Conservation (phyloP, 2,329 filamentous ascomycete species). For the Aspergillus neoniger region DNA sequence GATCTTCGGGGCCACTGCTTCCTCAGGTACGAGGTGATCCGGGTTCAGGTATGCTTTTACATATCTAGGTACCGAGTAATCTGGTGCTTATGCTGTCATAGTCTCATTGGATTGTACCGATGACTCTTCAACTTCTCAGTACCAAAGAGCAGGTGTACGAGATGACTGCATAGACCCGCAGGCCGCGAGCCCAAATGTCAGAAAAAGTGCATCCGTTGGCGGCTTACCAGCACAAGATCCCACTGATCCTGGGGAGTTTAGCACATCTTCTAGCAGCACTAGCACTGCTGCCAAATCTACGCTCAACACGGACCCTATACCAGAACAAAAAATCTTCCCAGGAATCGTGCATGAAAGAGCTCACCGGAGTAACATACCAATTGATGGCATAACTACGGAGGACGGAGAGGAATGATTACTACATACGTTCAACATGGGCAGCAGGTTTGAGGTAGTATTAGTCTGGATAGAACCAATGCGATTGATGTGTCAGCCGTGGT, state of each 20-base stretch:
- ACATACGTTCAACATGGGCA: background rate
- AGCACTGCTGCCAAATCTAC: conserved; percentile 6
- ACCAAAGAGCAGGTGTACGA: background rate
- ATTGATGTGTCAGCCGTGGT: background rate
- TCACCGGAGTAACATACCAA: conserved; percentile 29
- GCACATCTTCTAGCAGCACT: background rate
- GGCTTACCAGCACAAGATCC: background rate
- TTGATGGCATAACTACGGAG: conserved; percentile 2
- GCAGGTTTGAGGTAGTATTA: background rate
- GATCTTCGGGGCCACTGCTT: background rate
- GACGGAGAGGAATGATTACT: conserved; percentile 3
- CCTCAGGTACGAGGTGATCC: background rate
- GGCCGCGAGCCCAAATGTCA: background rate
- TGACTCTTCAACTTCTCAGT: background rate
- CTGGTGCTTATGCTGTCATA: background rate
- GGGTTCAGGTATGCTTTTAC: background rate
- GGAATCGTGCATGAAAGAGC: conserved; percentile 45
- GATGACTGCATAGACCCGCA: background rate
- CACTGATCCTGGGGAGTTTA: background rate
- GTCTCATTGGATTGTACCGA: background rate
- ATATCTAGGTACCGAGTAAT: background rate
- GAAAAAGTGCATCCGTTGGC: background rate
- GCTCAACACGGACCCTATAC: conserved; percentile 21
- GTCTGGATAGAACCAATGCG: background rate
- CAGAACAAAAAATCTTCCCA: conserved; percentile 46